Conservation (phyloP, 176 grass and related monocot genomes). For the Olyra latifolia region DNA sequence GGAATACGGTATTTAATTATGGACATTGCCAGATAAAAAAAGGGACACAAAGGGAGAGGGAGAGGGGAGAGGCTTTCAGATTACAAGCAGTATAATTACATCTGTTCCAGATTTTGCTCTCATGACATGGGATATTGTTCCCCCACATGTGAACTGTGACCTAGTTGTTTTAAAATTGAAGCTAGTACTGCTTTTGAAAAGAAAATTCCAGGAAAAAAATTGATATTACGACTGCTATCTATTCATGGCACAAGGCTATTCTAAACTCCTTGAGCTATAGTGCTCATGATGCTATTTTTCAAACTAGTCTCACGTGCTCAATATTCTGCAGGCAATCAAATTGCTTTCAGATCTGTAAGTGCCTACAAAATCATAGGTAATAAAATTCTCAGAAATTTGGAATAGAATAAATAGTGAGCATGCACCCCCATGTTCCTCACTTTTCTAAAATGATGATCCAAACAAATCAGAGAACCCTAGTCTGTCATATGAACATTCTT, state of each 20-base stretch:
- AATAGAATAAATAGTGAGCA: not conserved
- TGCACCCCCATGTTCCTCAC: not conserved
- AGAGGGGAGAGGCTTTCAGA: not conserved
- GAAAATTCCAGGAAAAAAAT: conserved; percentile 25
- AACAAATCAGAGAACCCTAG: conserved; percentile 7
- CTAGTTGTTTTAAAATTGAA: conserved; percentile 7
- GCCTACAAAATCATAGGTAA: not conserved
- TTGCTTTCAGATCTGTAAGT: conserved; percentile 6
- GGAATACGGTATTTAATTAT: conserved; percentile 33
- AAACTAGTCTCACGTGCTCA: conserved; percentile 6
- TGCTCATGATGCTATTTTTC: conserved; percentile 2
- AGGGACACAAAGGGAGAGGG: not conserved
- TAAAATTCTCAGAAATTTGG: not conserved
- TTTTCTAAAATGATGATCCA: conserved; percentile 1
- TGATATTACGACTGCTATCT: not conserved
- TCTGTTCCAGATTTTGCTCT: conserved; percentile 16
- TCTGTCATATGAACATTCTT: not conserved
- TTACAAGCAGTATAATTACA: conserved; percentile 5
- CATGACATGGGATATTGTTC: conserved; percentile 3
- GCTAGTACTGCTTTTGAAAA: conserved; percentile 12
- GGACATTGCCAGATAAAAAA: not conserved
- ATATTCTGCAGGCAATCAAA: conserved; percentile 21
- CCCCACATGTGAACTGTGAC: conserved; percentile 25
- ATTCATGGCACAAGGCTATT: conserved; percentile 17
- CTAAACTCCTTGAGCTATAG: conserved; percentile 2